These are phyloP conservation scores for Dipodascus geniculatus DNA, from an alignment of 805 yeast species.

Conservation along the genomic window DNA sequence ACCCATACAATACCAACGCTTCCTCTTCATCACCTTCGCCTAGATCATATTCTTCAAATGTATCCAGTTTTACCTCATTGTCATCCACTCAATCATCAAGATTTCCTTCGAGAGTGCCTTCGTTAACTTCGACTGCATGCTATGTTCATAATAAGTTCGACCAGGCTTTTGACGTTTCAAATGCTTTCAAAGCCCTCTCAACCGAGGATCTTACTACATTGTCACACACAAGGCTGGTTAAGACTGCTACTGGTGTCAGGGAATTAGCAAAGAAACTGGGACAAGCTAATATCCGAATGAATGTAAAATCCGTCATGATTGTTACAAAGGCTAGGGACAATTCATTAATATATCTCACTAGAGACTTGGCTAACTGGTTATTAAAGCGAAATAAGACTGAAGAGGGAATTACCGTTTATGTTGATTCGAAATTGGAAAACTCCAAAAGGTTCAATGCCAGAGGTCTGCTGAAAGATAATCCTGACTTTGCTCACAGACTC, in stretches of 20 bases:
- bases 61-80: background rate
- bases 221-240: slow-evolving; percentile 11
- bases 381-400: slow-evolving; percentile 24
- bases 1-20: background rate
- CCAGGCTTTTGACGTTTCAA: slow-evolving; percentile 5
- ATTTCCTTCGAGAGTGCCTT: slow-evolving; percentile 2
- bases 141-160: slow-evolving; percentile 8
- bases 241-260: slow-evolving; percentile 22
- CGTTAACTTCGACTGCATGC: slow-evolving; percentile 7
- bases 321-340: slow-evolving; percentile 88
- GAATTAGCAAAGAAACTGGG: slow-evolving; percentile 21
- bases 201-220: slow-evolving; percentile 25
- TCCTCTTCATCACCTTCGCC: background rate
- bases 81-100: background rate
- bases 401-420: slow-evolving; percentile 43
- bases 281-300: slow-evolving; percentile 37
- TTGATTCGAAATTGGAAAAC: slow-evolving; percentile 52
- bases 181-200: slow-evolving; percentile 30
- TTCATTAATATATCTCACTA: slow-evolving; percentile 59
- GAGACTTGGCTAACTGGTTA: slow-evolving; percentile 74
- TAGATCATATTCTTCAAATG: background rate
- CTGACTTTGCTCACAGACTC: slow-evolving; percentile 33
- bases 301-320: slow-evolving; percentile 59
- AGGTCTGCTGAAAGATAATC: slow-evolving; percentile 38
- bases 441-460: slow-evolving; percentile 54